phyloP scores from a whole-genome alignment of 169 alveolate genomes.

The Cardiosporidium cionae region DNA sequence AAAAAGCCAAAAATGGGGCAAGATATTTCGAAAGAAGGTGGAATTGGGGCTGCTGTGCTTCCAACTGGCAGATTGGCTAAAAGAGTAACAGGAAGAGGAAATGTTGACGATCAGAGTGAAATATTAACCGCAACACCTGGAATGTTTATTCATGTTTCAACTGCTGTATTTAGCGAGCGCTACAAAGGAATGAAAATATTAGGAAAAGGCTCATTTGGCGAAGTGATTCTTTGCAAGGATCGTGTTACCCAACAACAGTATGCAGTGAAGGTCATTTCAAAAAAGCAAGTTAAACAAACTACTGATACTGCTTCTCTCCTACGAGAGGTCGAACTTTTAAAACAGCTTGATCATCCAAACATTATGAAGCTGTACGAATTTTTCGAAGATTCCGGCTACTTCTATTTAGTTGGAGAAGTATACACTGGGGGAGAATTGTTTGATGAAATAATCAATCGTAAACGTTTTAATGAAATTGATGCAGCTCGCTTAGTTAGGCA shows the following conservation, averaged over 20 bases:
- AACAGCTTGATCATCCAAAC: constrained; percentile 76
- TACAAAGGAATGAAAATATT: constrained; percentile 67
- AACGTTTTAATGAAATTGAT: constrained; percentile 77
- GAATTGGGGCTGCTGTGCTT: background rate
- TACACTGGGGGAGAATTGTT: constrained; percentile 91
- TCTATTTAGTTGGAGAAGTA: constrained; percentile 77
- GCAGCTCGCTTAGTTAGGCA: constrained; percentile 85
- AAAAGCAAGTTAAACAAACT: constrained; percentile 68
- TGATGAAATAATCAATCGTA: constrained; percentile 81
- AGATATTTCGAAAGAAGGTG: background rate
- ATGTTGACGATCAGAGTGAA: constrained; percentile 24
- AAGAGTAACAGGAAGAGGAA: background rate
- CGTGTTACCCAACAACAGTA: constrained; percentile 65
- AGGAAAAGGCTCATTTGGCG: constrained; percentile 88
- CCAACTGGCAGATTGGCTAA: background rate
- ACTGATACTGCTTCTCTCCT: constrained; percentile 67
- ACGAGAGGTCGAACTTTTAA: constrained; percentile 70
- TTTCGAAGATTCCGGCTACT: constrained; percentile 74
- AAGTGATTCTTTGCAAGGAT: constrained; percentile 74
- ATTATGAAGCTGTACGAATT: constrained; percentile 80
- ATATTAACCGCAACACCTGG: constrained; percentile 72
- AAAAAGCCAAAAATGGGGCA: background rate
- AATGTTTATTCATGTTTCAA: constrained; percentile 73
- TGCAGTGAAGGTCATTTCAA: constrained; percentile 81
- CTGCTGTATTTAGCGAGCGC: constrained; percentile 49